Percentiles rank a stretch among this genome's conserved stretches.
These are phyloP conservation scores for Pseudogymnoascus sp. DNA, from an alignment of 2,329 filamentous ascomycete species.

Conservation along the genomic window DNA sequence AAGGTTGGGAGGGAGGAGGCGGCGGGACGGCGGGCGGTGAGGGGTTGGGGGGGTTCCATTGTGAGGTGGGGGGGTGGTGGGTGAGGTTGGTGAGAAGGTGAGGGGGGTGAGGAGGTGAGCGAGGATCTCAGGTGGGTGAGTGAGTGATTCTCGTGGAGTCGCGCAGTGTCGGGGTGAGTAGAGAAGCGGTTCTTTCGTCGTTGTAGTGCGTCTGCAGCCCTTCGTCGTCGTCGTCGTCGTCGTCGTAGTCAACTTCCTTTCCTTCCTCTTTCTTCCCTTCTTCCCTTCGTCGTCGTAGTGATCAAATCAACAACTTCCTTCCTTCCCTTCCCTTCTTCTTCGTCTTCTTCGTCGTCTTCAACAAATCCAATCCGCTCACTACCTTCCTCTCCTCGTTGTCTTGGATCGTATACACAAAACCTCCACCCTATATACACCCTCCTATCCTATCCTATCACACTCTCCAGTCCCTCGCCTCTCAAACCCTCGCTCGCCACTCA, in stretches of 20 bases:
- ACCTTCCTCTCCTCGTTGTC: neutral
- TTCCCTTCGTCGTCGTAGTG: neutral
- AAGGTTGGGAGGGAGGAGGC: slow-evolving; percentile 60
- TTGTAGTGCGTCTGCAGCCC: neutral
- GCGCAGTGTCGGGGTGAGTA: neutral
- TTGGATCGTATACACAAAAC: neutral
- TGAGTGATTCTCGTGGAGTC: slow-evolving; percentile 3
- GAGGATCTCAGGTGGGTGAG: neutral
- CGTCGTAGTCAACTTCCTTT: neutral
- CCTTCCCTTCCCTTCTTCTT: too few relatives aligned
- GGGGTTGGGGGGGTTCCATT: slow-evolving; percentile 54
- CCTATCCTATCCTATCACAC: neutral
- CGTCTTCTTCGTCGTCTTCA: neutral
- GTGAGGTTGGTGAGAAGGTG: slow-evolving; percentile 4
- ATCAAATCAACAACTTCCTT: too few relatives aligned
- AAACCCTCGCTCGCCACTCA: too few relatives aligned
- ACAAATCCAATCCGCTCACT: neutral
- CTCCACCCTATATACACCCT: neutral
- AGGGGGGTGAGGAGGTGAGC: neutral
- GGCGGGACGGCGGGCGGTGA: slow-evolving; percentile 62
- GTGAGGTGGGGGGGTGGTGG: slow-evolving; percentile 26
- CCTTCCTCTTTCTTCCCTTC: neutral
- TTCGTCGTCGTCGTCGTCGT: neutral
- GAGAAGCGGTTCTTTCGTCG: neutral
- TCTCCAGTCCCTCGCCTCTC: too few relatives aligned